Evolutionary conservation across 139 green algal genomes (phyloP), one percentile per base, ranked within the genome.

Genomic region (Coccomyxa sp.): DNA sequence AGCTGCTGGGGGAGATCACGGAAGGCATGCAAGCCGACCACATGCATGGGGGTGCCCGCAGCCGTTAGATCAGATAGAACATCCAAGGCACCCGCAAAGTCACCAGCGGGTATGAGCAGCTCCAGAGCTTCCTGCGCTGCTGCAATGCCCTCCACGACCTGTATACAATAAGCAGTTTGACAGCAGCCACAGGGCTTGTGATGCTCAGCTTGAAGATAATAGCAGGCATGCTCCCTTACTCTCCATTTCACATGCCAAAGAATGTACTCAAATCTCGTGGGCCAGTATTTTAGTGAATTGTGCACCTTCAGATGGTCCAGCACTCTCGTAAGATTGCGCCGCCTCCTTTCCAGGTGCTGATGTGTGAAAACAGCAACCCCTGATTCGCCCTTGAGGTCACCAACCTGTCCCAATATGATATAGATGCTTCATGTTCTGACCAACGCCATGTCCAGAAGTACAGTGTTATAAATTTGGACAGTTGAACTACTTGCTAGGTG

Each of bases 41-140:
- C 76, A 63, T 63, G 87, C 74, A 57, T 27, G 27, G 31, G 76
- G 23, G 30, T 23, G 31, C 15, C 58, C 3, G 68, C 60, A 0
- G 68, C 59, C 76, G 74, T 84, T 28, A 95, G 82, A 71, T 95
- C 90, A 25, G 90, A 87, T 67, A 96, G 77, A 80, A 97, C 89
- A 31, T 96, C 94, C 38, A 97, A 87, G 0, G 90, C 92, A 13
- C 83, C 93, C 13, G 91, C 88, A 82, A 93, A 97, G 88, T 97
- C 94, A 0, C 81, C 82, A 71, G 93, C 81, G 0, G 81, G 81
- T 58, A 96, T 83, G 79, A 98, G 81, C 67, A 93, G 83, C 77
- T 93, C 88, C 38, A 98, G 85, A 0, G 92, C 93, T 0, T 83
- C 79, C 77, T 90, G 87, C 9, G 90, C 87, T 78, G 91, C 87